These are phyloP conservation scores for Mycena leptocephala DNA, from an alignment of 768 basidiomycete species.

Conservation along the genomic window DNA sequence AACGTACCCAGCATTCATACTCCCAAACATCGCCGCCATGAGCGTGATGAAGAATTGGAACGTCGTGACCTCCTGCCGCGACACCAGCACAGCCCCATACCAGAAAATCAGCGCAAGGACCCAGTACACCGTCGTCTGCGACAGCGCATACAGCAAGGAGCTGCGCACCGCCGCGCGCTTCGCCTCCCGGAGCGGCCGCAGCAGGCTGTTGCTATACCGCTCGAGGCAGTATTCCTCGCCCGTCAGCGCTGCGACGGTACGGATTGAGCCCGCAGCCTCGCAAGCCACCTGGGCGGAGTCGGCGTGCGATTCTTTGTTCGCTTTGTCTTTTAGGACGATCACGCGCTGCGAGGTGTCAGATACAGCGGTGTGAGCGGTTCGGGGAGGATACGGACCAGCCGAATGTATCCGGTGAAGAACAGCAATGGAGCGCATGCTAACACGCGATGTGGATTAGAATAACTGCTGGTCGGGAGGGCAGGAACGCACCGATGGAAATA, in stretches of 20 bases:
- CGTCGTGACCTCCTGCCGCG: constrained; percentile 67
- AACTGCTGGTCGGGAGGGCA: neutral
- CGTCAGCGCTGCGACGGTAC: constrained; percentile 92
- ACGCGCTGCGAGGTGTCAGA: constrained; percentile 65
- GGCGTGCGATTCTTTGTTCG: constrained; percentile 85
- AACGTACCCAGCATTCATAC: constrained; percentile 11
- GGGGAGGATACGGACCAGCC: constrained; percentile 69
- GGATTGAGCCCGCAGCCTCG: constrained; percentile 91
- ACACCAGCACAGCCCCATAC: constrained; percentile 78
- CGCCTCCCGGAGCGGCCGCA: constrained; percentile 76
- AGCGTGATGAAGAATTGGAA: constrained; percentile 87
- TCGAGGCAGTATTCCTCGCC: constrained; percentile 86
- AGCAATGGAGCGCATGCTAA: constrained; percentile 79
- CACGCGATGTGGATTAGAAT: neutral
- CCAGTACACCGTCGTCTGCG: constrained; percentile 83
- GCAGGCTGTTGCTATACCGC: constrained; percentile 79
- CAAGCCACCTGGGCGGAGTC: constrained; percentile 90
- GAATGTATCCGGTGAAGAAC: constrained; percentile 85
- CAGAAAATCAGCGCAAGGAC: constrained; percentile 90
- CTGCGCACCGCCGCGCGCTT: constrained; percentile 75
- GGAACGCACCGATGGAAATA: constrained; percentile 79
- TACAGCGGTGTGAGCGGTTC: neutral
- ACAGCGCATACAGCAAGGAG: constrained; percentile 77
- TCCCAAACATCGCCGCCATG: constrained; percentile 65
- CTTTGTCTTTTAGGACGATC: constrained; percentile 89